phyloP scores from a whole-genome alignment of 768 basidiomycete genomes.

The Termitomyces titanicus region DNA sequence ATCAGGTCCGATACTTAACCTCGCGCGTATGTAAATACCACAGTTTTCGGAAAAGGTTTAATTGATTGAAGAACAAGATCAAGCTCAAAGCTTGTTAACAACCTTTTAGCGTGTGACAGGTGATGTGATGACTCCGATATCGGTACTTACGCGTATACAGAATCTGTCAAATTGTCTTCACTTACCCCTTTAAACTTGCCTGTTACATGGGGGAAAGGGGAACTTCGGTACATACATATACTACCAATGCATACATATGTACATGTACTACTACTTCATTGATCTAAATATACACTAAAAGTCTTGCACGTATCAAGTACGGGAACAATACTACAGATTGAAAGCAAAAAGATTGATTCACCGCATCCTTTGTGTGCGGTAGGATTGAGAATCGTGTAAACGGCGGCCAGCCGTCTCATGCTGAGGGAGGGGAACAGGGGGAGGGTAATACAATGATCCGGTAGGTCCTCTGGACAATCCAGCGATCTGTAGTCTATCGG shows the following conservation, averaged over 20 bases:
- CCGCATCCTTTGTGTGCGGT: neutral
- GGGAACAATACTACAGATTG: neutral
- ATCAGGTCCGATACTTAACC: too few species aligned
- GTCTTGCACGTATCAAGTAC: neutral
- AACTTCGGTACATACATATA: neutral
- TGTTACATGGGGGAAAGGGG: neutral
- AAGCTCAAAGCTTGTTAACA: neutral
- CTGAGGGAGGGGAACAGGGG: neutral
- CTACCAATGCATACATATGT: too few species aligned
- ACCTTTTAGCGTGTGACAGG: conserved; percentile 5
- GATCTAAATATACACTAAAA: neutral
- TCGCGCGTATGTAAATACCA: too few species aligned
- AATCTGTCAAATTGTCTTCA: too few species aligned
- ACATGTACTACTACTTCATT: neutral
- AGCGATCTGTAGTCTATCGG: neutral
- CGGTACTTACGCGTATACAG: neutral
- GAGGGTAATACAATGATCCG: neutral
- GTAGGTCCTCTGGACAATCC: neutral
- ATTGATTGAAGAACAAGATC: neutral
- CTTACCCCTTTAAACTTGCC: neutral
- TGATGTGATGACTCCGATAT: conserved; percentile 1
- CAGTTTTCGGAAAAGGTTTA: neutral
- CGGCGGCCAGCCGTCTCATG: neutral
- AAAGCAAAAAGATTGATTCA: neutral
- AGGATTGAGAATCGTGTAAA: neutral